Evolutionary conservation across 306 rosid species (phyloP), one percentile per base, ranked within the genome.

Genomic region (Quercus engelmannii): DNA sequence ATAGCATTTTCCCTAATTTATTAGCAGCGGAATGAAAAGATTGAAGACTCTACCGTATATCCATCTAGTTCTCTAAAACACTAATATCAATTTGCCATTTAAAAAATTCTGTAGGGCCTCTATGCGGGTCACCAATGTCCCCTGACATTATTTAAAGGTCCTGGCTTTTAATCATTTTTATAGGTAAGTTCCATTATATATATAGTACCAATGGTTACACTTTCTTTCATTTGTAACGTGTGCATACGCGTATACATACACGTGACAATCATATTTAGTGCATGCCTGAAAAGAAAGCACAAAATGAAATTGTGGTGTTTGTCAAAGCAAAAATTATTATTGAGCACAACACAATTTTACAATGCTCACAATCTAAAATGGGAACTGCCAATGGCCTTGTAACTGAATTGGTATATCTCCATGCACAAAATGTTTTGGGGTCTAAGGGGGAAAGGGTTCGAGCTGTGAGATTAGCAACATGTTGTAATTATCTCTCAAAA

Each of bases 261-360:
- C 23, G 1, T 65, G 71, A 11, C 71, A 65, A 33, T 67, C 33
- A 33, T 67, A 38, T 56, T 21, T 65, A 43, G 75, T 69, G n/a
- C 17, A 5, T 8, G 63, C 15, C 58, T 68, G 69, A 14, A 43
- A 57, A 18, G 63, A 74, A 9, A n/a, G 61, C 69, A 56, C 73
- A 58, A 69, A 75, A 54, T 54, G 49, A 30, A 20, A 20, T 28
- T 5, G 18, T 75, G 76, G 71, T 17, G 76, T 15, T 80, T 68
- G 76, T 81, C 80, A 41, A 4, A 20, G 31, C 46, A 69, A 46
- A 30, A 68, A 75, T 74, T 18, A 80, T 58, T 51, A 69, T 3
- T 41, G 17, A 67, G 38, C 26, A 62, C 19, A 35, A 58, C 2
- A 9, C 12, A 58, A 3, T 21, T 17, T 49, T 12, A 49, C 17